Evolutionary conservation across 176 grass and related monocot genomes (phyloP).

Genomic region (Oryza rufipogon): DNA sequence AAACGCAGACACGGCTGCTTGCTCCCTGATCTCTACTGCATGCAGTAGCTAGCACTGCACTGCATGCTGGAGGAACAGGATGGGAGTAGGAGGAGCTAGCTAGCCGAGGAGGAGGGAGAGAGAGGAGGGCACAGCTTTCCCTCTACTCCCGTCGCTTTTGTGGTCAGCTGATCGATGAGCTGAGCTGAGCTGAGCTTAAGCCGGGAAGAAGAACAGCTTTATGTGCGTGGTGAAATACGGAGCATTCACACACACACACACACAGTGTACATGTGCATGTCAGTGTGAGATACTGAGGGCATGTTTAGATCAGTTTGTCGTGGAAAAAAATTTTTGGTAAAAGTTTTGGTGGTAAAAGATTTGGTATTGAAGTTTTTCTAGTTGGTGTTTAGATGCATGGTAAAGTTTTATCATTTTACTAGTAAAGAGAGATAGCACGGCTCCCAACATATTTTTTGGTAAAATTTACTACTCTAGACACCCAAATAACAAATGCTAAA

Average conservation of each 20-base stretch:
- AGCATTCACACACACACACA: not conserved
- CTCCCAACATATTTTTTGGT: no score
- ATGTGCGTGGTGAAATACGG: not conserved
- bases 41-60: not conserved
- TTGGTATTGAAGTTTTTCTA: no score
- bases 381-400: no score
- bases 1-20: not conserved
- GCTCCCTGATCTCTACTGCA: not conserved
- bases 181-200: not conserved
- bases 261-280: not conserved
- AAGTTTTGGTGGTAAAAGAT: no score
- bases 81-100: not conserved
- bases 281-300: no score
- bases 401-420: no score
- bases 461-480: no score
- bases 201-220: not conserved
- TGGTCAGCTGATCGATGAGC: no score
- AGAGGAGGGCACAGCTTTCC: constrained; percentile 16
- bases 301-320: no score
- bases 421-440: no score
- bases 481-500: no score
- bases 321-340: no score
- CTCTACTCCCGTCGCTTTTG: constrained; percentile 20
- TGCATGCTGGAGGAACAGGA: not conserved
- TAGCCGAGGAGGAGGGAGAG: not conserved